Evolutionary conservation across 2,329 filamentous ascomycete species (phyloP), one percentile per base, ranked within the genome.

Genomic region (Oidium heveae): DNA sequence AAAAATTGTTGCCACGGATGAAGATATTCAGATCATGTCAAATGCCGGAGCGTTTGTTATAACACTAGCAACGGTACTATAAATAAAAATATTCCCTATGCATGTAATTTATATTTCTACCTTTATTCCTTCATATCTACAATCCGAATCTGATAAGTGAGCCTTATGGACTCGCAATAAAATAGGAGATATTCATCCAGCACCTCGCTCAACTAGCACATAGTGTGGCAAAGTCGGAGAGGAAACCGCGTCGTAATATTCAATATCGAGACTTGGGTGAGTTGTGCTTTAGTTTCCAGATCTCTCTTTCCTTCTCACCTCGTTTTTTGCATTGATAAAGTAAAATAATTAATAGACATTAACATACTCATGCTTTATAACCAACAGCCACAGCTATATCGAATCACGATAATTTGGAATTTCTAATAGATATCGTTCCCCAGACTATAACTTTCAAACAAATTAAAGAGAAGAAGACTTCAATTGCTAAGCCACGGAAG

Each of bases 41-140:
- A 94, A 88, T 67, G 94, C 94, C 64, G 89, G 89, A 54, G 84
- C 88, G 20, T 96, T 96, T 66, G 80, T 89, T 56, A 93, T 96
- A 63, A 88, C 89, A 1, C 75, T 94, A 57, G 91, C 91, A 22
- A 88, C 91, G 3, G 84, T 85, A 68, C 59, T 32, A 36, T 15
- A 15, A 36, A 8, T 36, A 36, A 36, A 36, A 36, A 8, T 8
- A 36, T 36, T 15, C n/a, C 18, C 6, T n/a, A n/a, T 20, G 49
- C 18, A 16, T 4, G 32, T 18, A 24, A 22, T 39, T 55, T 32
- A 47, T 15, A 12, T 36, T 47, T 58, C 34, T n/a, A n/a, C n/a
- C n/a, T n/a, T n/a, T n/a, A n/a, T n/a, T n/a, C n/a, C n/a, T n/a
- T n/a, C n/a, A n/a, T n/a, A n/a, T n/a, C n/a, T n/a, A n/a, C n/a